Percentiles rank a stretch among this genome's conserved stretches.
Evolutionary conservation across 2,329 filamentous ascomycete genomes (phyloP).

Genomic region (Diaporthe caulivora): DNA sequence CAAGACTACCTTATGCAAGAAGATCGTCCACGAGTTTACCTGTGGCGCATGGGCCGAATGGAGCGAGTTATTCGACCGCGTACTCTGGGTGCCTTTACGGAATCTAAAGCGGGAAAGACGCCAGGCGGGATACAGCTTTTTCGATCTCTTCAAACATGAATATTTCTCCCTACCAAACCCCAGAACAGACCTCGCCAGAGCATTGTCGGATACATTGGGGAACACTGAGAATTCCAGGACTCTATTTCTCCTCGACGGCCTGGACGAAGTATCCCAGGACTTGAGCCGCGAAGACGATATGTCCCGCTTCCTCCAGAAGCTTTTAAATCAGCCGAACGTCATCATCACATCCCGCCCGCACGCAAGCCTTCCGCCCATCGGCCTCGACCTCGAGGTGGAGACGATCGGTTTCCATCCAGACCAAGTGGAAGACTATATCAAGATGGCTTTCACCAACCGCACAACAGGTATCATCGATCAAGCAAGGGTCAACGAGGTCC

Average conservation of each 20-base stretch:
- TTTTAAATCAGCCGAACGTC: background rate
- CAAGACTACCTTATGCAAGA: background rate
- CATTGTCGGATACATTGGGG: too few relatives aligned
- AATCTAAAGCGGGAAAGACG: background rate
- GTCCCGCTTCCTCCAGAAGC: background rate
- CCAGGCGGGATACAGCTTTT: background rate
- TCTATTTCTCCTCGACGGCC: background rate
- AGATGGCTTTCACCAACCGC: background rate
- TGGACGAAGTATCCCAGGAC: background rate
- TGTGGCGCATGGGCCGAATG: background rate
- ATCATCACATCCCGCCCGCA: background rate
- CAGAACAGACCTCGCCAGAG: background rate
- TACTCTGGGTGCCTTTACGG: background rate
- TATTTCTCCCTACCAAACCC: background rate
- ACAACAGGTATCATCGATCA: background rate
- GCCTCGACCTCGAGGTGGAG: background rate
- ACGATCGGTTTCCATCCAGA: background rate
- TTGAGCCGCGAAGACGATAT: background rate
- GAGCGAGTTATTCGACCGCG: background rate
- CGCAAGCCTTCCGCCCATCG: background rate
- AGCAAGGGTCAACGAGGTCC: background rate
- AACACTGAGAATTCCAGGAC: background rate
- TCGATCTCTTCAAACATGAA: background rate
- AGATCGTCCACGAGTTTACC: background rate
- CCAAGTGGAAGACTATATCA: background rate